Conservation (phyloP, 2,329 filamentous ascomycete genomes). For the Colletotrichum graminicola region DNA sequence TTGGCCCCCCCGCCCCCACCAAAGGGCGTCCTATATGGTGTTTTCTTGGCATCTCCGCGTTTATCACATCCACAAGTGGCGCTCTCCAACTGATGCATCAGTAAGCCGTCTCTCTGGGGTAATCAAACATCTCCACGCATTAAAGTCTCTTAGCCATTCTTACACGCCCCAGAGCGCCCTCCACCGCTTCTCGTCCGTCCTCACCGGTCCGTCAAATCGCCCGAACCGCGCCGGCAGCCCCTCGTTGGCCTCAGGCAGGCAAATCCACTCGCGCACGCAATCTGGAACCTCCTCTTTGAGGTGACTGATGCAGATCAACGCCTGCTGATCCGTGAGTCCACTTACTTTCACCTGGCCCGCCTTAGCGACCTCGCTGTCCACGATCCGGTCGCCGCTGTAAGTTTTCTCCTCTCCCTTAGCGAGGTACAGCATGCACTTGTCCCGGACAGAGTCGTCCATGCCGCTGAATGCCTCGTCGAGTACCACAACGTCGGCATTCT, state of each 20-base stretch:
- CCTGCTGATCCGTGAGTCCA: slow-evolving; percentile 79
- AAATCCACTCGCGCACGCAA: slow-evolving; percentile 86
- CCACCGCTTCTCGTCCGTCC: slow-evolving; percentile 70
- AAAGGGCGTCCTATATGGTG: background rate
- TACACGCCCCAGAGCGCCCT: slow-evolving; percentile 70
- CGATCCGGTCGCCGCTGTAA: slow-evolving; percentile 53
- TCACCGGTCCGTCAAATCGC: slow-evolving; percentile 70
- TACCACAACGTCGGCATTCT: slow-evolving; percentile 84
- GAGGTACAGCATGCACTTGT: slow-evolving; percentile 88
- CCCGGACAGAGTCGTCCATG: slow-evolving; percentile 84
- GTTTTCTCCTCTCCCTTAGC: slow-evolving; percentile 69
- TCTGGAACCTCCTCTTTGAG: slow-evolving; percentile 90
- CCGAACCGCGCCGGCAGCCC: slow-evolving; percentile 73
- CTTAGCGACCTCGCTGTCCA: slow-evolving; percentile 61
- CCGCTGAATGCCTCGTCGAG: slow-evolving; percentile 91
- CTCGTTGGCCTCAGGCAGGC: slow-evolving; percentile 81
- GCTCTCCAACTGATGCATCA: background rate
- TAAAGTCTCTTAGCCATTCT: background rate
- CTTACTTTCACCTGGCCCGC: slow-evolving; percentile 62
- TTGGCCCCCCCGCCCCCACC: background rate
- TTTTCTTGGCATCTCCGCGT: slow-evolving; percentile 9
- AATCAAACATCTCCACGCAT: slow-evolving; percentile 3
- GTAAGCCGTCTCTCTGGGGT: background rate
- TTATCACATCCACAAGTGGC: background rate
- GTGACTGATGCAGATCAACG: slow-evolving; percentile 93